Evolutionary conservation across 148 eudicot species (phyloP).

Genomic region (Chenopodium formosanum): DNA sequence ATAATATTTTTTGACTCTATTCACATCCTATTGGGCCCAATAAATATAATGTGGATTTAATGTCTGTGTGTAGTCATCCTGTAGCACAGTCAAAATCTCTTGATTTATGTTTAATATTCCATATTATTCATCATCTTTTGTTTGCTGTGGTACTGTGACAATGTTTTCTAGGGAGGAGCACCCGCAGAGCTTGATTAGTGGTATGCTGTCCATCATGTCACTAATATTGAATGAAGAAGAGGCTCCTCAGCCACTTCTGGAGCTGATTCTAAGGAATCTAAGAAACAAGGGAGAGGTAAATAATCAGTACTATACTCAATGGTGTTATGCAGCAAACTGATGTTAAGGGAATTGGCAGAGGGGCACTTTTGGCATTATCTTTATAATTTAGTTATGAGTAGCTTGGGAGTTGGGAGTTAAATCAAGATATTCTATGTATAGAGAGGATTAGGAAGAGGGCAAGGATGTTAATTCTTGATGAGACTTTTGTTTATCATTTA

Average conservation of each 20-base stretch:
- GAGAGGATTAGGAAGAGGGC: too few relatives aligned
- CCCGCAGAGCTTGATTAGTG: conserved; percentile 50
- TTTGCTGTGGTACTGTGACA: conserved; percentile 10
- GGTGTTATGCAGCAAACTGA: not conserved
- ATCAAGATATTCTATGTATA: too few relatives aligned
- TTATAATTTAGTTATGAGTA: too few relatives aligned
- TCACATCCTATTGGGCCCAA: not conserved
- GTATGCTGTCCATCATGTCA: conserved; percentile 70
- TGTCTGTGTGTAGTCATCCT: not conserved
- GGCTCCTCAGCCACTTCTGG: conserved; percentile 52
- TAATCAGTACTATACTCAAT: conserved; percentile 4
- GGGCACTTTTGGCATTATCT: too few relatives aligned
- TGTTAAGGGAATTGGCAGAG: too few relatives aligned
- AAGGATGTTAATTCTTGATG: too few relatives aligned
- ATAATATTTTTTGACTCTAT: not conserved
- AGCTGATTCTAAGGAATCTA: conserved; percentile 65
- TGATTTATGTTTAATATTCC: not conserved
- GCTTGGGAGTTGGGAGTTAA: too few relatives aligned
- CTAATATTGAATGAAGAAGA: conserved; percentile 61
- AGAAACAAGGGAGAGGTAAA: conserved; percentile 66
- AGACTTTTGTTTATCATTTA: too few relatives aligned
- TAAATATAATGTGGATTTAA: not conserved
- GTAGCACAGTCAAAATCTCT: not conserved
- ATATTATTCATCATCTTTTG: not conserved
- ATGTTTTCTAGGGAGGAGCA: conserved; percentile 57